Evolutionary conservation across 2,329 filamentous ascomycete genomes (phyloP), one percentile per base, ranked within the genome.

Genomic region (Diaporthe sp.): DNA sequence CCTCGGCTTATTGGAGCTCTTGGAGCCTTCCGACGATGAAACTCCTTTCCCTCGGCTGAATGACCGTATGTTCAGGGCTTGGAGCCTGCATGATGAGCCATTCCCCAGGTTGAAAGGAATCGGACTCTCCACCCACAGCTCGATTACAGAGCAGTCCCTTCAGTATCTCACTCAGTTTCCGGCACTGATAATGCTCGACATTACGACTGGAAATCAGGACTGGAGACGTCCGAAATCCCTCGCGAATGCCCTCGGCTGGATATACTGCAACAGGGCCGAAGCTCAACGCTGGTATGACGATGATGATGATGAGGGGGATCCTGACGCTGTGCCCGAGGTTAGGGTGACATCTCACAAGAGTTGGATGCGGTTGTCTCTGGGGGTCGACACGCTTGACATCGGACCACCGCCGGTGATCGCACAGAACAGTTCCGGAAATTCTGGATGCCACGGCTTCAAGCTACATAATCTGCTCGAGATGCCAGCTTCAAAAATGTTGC

Each of bases 1-100:
- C 39, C 73, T 76, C n/a, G 73, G 70, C 8, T 3, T 76, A 20
- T n/a, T 76, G 53, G 75, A 76, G 31, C 22, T 76, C 3, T n/a
- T 75, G n/a, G 73, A 73, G 61, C 73, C 72, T 8, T 17, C 8
- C 4, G 17, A 53, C 25, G 2, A 17, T 1, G 17, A 15, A 5
- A n/a, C 47, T 6, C 58, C 47, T n/a, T 76, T 74, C 5, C 75
- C 75, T 55, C 20, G 47, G 7, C 37, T 71, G n/a, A 74, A 31
- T 39, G 71, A 76, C 47, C 57, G 58, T 28, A 9, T 75, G 25
- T 42, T 75, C 15, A 71, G 57, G 31, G 73, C 67, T 2, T 75
- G 73, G 73, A 75, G 67, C 37, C 57, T 72, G 20, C n/a, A 42
- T 3, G 31, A 71, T 6, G 42, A 58, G 4, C 55, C 75, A 1